A percentile compares a stretch with the other conserved stretches of the same genome.
Conservation (phyloP, 2,329 filamentous ascomycete species). For the Fusarium pseudograminearum region DNA sequence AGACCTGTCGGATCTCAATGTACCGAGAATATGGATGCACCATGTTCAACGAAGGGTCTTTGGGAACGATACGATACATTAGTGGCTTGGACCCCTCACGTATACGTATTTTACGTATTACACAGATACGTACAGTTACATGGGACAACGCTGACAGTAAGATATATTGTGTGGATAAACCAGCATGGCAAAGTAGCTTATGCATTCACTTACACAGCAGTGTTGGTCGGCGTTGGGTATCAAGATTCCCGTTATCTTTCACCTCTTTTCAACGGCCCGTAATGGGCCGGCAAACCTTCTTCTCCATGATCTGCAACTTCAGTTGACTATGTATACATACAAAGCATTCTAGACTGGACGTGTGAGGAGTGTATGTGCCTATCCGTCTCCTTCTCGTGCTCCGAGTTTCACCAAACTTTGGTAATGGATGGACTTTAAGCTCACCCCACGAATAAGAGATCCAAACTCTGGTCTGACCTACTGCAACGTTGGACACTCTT, state of each 20-base stretch:
- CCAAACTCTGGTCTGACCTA: background rate
- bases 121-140: background rate
- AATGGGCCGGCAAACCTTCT: conserved; percentile 33
- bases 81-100: conserved; percentile 25
- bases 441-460: conserved; percentile 3
- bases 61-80: conserved; percentile 7
- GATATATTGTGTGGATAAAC: background rate
- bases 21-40: conserved; percentile 19
- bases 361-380: conserved; percentile 10
- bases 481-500: conserved; percentile 6
- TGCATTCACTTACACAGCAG: conserved; percentile 32
- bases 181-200: background rate
- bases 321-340: background rate
- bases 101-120: background rate
- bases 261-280: conserved; percentile 42
- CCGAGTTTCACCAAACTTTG: conserved; percentile 22
- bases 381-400: conserved; percentile 23
- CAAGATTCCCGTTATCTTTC: conserved; percentile 42
- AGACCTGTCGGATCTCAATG: conserved; percentile 14
- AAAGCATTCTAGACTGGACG: background rate
- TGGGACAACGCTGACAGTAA: background rate
- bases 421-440: background rate
- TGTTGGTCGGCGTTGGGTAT: conserved; percentile 29
- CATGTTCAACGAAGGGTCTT: conserved; percentile 13
- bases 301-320: conserved; percentile 35